Conservation (phyloP, 2,329 filamentous ascomycete species). For the Helminthosporium solani region DNA sequence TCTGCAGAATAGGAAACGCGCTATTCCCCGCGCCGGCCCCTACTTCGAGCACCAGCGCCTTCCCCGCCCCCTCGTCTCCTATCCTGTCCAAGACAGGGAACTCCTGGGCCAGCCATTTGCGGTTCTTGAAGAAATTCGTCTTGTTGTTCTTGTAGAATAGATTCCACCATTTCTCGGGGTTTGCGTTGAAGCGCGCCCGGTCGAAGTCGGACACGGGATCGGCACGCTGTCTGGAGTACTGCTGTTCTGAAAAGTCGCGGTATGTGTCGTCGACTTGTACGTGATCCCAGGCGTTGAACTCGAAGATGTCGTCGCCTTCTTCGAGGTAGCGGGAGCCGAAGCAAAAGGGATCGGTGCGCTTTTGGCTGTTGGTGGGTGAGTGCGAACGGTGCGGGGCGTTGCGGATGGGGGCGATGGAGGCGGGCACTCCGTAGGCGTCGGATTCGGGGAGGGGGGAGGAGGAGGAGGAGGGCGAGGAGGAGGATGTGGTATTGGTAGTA, state of each 20-base stretch:
- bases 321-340: constrained; percentile 88
- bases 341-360: constrained; percentile 89
- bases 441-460: constrained; percentile 23
- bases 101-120: constrained; percentile 95
- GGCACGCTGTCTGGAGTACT: constrained; percentile 81
- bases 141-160: constrained; percentile 98
- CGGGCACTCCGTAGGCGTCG: constrained; percentile 54
- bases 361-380: constrained; percentile 72
- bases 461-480: constrained; percentile 13
- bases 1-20: constrained; percentile 83
- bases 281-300: constrained; percentile 99
- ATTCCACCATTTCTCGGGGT: constrained; percentile 97
- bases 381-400: constrained; percentile 63
- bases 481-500: constrained; percentile 10
- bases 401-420: constrained; percentile 47
- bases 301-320: constrained; percentile 85
- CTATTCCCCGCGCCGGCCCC: constrained; percentile 96
- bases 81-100: constrained; percentile 84
- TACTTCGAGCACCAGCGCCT: constrained; percentile 77
- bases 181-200: constrained; percentile 82
- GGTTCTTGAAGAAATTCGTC: constrained; percentile 96
- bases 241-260: constrained; percentile 78
- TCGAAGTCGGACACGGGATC: constrained; percentile 92
- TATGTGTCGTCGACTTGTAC: constrained; percentile 90
- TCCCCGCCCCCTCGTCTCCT: constrained; percentile 68